Evolutionary conservation across 306 rosid species (phyloP), one percentile per base, ranked within the genome.

Genomic region (Casuarina equisetifolia): DNA sequence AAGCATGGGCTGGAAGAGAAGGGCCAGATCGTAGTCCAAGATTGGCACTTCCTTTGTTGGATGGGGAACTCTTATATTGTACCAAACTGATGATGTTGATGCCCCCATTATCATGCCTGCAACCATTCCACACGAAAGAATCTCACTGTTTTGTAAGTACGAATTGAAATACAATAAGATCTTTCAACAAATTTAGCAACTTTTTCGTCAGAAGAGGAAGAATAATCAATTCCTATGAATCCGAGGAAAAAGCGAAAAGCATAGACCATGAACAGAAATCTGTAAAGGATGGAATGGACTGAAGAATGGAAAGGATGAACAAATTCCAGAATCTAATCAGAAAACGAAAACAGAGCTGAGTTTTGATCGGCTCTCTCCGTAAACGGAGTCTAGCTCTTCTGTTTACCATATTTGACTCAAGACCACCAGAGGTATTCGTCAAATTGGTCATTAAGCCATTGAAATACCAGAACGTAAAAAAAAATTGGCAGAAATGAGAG

Each of bases 101-200:
- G 98, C 97, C 70, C 97, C 98, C 97, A 89, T 94, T 73, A 92
- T 94, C 98, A 94, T 94, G 82, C 98, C 97, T 94, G 50, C 53
- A 85, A 67, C 15, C 50, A 42, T 67, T 39, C 46, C 13, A 40
- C 11, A 39, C 9, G 32, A 25, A 25, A 25, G 32, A 25, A 25
- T 25, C 32, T 25, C 32, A 25, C 32, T 25, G 32, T 25, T 25
- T 25, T 25, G 32, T 25, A 25, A 25, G 32, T 25, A 25, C 1
- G 32, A 25, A 25, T 25, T 25, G 32, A 25, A 25, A 25, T 25
- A 25, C 1, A 25, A 25, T 25, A 25, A 25, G 32, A 25, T 25
- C 32, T 25, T 25, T 25, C 32, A 25, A 25, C 32, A 25, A 25
- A 25, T 25, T 25, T 25, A 1, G 32, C 32, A 25, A 25, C 19